Evolutionary conservation across 2,329 filamentous ascomycete species (phyloP).

Genomic region (Sporothrix brasiliensis): DNA sequence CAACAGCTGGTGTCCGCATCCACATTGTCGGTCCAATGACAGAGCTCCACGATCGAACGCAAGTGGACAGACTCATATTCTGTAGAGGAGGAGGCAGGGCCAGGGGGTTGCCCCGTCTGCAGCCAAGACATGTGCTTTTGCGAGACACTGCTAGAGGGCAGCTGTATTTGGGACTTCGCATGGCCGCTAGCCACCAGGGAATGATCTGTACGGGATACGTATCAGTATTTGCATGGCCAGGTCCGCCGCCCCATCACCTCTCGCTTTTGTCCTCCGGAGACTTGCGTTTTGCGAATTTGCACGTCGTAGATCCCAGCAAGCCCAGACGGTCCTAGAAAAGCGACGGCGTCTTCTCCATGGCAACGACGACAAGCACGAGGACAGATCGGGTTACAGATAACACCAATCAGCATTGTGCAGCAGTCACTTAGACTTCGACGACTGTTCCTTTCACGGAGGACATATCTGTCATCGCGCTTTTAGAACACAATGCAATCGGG

Average conservation of each 20-base stretch:
- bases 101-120: background rate
- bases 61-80: background rate
- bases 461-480: background rate
- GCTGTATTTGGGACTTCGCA: background rate
- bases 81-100: background rate
- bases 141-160: background rate
- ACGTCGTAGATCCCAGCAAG: conserved; percentile 11
- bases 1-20: conserved; percentile 12
- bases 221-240: background rate
- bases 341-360: conserved; percentile 19
- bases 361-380: conserved; percentile 17
- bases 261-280: background rate
- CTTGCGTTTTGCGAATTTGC: conserved; percentile 13
- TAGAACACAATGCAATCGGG: background rate
- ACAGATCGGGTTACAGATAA: conserved; percentile 1
- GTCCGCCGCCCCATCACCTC: conserved; percentile 15
- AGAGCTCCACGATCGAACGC: conserved; percentile 33
- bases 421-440: background rate
- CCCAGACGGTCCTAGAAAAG: background rate
- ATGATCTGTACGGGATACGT: conserved; percentile 12
- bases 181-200: background rate
- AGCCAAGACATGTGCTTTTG: conserved; percentile 20
- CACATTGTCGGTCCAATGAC: conserved; percentile 32
- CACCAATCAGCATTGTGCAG: conserved; percentile 4
- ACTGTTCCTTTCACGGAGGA: background rate